phyloP scores from a whole-genome alignment of 176 grass and related monocot species.

The Poa pratensis region DNA sequence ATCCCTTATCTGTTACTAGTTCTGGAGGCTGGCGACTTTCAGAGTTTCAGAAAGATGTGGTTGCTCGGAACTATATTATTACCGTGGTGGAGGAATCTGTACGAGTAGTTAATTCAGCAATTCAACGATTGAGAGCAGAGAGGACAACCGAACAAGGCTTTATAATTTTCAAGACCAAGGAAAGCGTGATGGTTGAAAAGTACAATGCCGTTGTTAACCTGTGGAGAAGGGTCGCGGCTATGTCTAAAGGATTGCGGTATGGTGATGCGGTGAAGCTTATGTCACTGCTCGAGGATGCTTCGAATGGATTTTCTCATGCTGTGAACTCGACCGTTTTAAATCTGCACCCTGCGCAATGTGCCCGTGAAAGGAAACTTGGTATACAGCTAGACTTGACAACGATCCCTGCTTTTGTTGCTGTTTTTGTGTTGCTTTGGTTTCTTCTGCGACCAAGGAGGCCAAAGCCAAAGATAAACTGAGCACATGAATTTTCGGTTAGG shows the following conservation, averaged over 20 bases:
- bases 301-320: constrained; percentile 73
- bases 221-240: constrained; percentile 86
- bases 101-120: constrained; percentile 77
- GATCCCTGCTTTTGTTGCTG: constrained; percentile 72
- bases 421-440: constrained; percentile 92
- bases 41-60: constrained; percentile 74
- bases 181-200: constrained; percentile 80
- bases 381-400: constrained; percentile 89
- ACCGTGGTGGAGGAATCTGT: constrained; percentile 92
- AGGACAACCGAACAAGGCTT: constrained; percentile 67
- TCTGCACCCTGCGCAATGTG: constrained; percentile 80
- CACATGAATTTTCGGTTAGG: not conserved
- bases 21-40: constrained; percentile 83
- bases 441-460: constrained; percentile 79
- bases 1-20: constrained; percentile 70
- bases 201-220: constrained; percentile 84
- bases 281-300: constrained; percentile 81
- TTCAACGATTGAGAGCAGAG: constrained; percentile 65
- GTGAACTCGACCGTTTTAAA: constrained; percentile 80
- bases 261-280: constrained; percentile 81
- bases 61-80: constrained; percentile 86
- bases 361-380: constrained; percentile 77
- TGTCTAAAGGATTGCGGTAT: constrained; percentile 77
- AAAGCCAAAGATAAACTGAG: constrained; percentile 97
- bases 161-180: constrained; percentile 79